Evolutionary conservation across 2,329 filamentous ascomycete genomes (phyloP), one percentile per base, ranked within the genome.

Genomic region (Knufia petricola): DNA sequence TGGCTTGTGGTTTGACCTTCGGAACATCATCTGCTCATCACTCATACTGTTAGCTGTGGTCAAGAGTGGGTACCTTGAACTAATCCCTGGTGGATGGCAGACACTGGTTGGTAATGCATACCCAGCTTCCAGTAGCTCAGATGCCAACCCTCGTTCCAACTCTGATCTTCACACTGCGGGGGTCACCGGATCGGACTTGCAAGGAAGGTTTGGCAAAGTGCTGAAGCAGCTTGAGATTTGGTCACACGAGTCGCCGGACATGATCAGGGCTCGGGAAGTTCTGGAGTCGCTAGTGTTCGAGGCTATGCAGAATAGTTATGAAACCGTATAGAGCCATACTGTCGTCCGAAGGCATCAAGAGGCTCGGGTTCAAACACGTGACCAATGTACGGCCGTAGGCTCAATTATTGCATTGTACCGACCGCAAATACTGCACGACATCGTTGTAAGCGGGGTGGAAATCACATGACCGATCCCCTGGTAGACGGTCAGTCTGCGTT

Each of bases 1-100:
- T 46, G 61, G 61, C 7, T 52, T 59, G 1, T 64, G 61, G 61
- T 63, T 57, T 36, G 58, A 61, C 28, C 46, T 57, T 15, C 48
- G 56, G 20, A 53, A 52, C 23, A 26, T 58, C 4, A 51, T 60
- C 15, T 50, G 50, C 21, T 56, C 56, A 7, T 56, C 52, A 1
- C 47, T 62, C 24, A 57, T 58, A 4, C 47, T 61, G 13, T 51
- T 62, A 20, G 58, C 54, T 12, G 45, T 59, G 9, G 51, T 57
- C 10, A 53, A 54, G 34, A 60, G 59, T 36, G 58, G 59, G 1
- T 53, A 61, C 39, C 23, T 48, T 17, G 37, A 46, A 4, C 49
- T 54, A 17, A 51, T 51, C 15, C 50, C 50, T 13, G 50, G 50
- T 12, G 50, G 50, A n/a, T 19, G 20, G 15, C 31, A 42, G 6